Evolutionary conservation across 805 yeast genomes (phyloP), one percentile per base, ranked within the genome.

Genomic region (Candida maesae): DNA sequence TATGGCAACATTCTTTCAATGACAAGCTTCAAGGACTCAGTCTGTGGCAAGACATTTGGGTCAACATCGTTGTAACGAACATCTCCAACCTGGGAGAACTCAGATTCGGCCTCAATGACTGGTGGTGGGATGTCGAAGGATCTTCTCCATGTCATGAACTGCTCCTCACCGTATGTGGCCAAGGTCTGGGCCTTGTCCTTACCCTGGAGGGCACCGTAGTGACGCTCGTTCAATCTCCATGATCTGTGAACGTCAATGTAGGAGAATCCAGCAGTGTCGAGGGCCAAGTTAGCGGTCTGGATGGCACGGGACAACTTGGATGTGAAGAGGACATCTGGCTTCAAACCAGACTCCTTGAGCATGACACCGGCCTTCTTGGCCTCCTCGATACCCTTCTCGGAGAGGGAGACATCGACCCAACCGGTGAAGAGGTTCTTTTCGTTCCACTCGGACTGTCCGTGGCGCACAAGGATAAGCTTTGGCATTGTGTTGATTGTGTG

Each of bases 361-460:
- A 91, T 74, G 66, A 81, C 88, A 70, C 97, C 98, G 53, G 97
- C 98, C 66, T 85, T 82, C 55, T 73, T 74, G 57, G 98, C 98
- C 75, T 90, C 98, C 65, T 81, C 76, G 65, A 75, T 79, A 70
- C 98, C 98, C 56, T 76, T 69, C 48, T 75, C 89, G 41, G 91
- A 81, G 66, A 90, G 78, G 61, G 78, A 73, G 56, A 88, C 95
- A 69, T 90, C 98, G 50, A 91, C 97, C 98, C 98, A 90, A 64
- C 98, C 98, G 68, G 97, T 90, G 84, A 90, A 90, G 57, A 90
- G 77, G 79, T 90, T 91, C 77, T 88, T 87, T 71, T 88, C 95
- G 71, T 90, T 90, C 98, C 98, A 90, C 70, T 87, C 97, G 73
- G 95, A 86, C 78, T 91, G 96, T 61, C 98, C 98, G 90, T 90